A percentile compares a stretch with the other conserved stretches of the same genome.
phyloP scores from a whole-genome alignment of 2,329 filamentous ascomycete species.

The Pleomassaria siparia region DNA sequence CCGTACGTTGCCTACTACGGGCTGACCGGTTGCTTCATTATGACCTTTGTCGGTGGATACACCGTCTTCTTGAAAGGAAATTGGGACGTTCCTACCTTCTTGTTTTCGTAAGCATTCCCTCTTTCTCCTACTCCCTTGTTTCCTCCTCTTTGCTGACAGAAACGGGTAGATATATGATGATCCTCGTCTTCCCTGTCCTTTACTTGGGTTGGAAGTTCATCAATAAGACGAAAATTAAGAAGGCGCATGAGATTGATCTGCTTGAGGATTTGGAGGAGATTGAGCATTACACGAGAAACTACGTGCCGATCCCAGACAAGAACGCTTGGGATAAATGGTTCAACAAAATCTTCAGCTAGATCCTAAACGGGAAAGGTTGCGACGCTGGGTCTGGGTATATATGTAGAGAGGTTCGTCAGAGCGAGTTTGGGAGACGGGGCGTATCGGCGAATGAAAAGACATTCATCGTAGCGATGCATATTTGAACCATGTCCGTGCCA shows the following conservation, averaged over 20 bases:
- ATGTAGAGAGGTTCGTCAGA: too few relatives aligned
- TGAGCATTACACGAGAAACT: conserved; percentile 67
- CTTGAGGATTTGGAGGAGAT: conserved; percentile 64
- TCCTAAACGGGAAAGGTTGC: not conserved
- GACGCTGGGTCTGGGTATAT: not conserved
- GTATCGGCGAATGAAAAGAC: too few relatives aligned
- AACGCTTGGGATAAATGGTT: conserved; percentile 45
- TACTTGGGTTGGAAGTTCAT: conserved; percentile 72
- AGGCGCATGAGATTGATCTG: conserved; percentile 64
- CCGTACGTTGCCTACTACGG: conserved; percentile 72
- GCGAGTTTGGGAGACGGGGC: too few relatives aligned
- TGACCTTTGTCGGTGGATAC: conserved; percentile 76
- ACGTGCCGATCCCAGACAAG: conserved; percentile 55
- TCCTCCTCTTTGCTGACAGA: conserved; percentile 5
- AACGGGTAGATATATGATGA: conserved; percentile 63
- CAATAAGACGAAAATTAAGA: conserved; percentile 62
- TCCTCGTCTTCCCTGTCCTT: conserved; percentile 68
- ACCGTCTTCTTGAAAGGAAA: conserved; percentile 69
- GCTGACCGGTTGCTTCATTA: conserved; percentile 63
- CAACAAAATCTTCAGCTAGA: conserved; percentile 48
- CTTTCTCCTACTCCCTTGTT: not conserved
- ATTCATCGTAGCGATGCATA: too few relatives aligned
- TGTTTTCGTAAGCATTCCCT: conserved; percentile 62
- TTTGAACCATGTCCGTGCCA: too few relatives aligned
- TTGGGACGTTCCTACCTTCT: conserved; percentile 70